phyloP scores from a whole-genome alignment of 257 asterid genomes.

The Ballota nigra region DNA sequence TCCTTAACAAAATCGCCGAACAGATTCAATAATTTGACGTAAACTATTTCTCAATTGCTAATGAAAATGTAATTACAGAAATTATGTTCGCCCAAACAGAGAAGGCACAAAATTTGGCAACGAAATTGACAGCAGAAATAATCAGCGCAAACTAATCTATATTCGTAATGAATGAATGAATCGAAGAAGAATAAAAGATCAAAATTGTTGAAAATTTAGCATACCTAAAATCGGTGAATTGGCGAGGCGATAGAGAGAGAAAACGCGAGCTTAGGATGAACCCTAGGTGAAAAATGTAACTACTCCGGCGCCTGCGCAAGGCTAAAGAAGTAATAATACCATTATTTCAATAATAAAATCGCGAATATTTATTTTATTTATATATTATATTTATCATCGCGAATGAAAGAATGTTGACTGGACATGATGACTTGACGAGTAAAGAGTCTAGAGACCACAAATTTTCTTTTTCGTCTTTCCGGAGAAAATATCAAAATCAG shows the following conservation, averaged over 20 bases:
- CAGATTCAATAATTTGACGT: not conserved
- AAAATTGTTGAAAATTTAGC: not conserved
- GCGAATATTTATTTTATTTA: no score
- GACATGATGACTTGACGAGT: no score
- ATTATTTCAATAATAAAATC: not conserved
- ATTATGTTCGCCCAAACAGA: conserved; percentile 1
- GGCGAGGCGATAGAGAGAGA: conserved; percentile 5
- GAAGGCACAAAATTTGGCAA: not conserved
- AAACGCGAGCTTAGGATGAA: conserved; percentile 22
- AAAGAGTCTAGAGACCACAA: no score
- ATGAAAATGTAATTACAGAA: not conserved
- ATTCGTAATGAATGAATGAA: not conserved
- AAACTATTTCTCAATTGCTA: not conserved
- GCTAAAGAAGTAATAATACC: not conserved
- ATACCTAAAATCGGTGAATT: conserved; percentile 27
- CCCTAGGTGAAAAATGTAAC: conserved; percentile 25
- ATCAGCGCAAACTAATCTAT: not conserved
- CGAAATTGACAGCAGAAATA: not conserved
- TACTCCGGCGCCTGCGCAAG: not conserved
- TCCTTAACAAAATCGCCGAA: not conserved
- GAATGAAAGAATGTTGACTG: no score
- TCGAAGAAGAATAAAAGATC: not conserved
- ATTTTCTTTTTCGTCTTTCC: no score
- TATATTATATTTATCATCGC: not conserved
- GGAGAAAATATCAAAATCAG: no score